Percentiles rank a stretch among this genome's conserved stretches.
phyloP scores from a whole-genome alignment of 495 filamentous ascomycete genomes.

The Thermothielavioides terrestris region DNA sequence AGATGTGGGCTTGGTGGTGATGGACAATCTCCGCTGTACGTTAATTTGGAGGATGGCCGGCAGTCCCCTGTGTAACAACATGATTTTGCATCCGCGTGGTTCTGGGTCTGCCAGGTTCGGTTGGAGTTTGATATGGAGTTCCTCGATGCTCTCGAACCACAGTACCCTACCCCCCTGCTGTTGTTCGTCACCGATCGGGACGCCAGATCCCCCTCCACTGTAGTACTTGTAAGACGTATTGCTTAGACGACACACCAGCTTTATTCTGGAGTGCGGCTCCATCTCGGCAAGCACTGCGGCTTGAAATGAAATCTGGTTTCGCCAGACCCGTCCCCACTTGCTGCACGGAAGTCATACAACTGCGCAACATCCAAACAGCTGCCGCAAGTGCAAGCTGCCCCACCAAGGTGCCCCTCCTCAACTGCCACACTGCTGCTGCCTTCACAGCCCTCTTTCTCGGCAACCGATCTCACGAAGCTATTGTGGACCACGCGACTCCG shows the following conservation, averaged over 20 bases:
- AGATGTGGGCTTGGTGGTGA: constrained; percentile 5
- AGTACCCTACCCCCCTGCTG: not conserved
- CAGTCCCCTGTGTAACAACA: constrained; percentile 13
- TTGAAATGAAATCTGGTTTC: too few relatives aligned
- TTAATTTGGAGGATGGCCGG: constrained; percentile 21
- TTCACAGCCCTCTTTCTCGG: not conserved
- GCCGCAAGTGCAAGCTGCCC: too few relatives aligned
- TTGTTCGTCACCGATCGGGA: not conserved
- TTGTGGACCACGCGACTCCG: not conserved
- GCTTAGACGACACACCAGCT: too few relatives aligned
- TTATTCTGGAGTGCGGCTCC: too few relatives aligned
- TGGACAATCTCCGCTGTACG: constrained; percentile 40
- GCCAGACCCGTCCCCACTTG: too few relatives aligned
- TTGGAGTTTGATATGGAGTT: too few relatives aligned
- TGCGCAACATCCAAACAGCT: too few relatives aligned
- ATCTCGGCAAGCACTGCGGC: too few relatives aligned
- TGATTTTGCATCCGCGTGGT: constrained; percentile 1
- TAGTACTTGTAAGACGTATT: too few relatives aligned
- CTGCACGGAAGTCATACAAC: too few relatives aligned
- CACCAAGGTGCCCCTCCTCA: constrained; percentile 3
- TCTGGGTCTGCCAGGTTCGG: not conserved
- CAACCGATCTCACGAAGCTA: not conserved
- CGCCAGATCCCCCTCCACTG: too few relatives aligned
- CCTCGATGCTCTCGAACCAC: not conserved
- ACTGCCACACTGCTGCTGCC: not conserved